Conservation (phyloP, 2,329 filamentous ascomycete genomes). For the Clonostachys chloroleuca region DNA sequence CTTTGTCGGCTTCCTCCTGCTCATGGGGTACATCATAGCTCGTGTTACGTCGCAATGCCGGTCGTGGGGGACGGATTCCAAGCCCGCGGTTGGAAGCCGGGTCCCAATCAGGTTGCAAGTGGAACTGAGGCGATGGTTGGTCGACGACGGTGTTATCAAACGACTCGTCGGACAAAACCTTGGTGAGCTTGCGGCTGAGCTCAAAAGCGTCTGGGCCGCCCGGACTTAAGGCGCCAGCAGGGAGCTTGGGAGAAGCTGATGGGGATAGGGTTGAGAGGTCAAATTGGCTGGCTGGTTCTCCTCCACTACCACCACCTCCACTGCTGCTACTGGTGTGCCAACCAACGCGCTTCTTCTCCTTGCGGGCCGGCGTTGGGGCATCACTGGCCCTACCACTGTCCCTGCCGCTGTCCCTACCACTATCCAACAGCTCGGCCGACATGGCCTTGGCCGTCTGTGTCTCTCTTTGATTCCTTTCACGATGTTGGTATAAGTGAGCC, state of each 20-base stretch:
- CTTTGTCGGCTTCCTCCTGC: slow-evolving; percentile 30
- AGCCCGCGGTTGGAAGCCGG: background rate
- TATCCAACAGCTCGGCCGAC: slow-evolving; percentile 8
- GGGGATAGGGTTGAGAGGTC: slow-evolving; percentile 13
- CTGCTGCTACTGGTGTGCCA: slow-evolving; percentile 25
- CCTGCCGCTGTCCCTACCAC: slow-evolving; percentile 13
- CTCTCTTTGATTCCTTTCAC: too few species aligned
- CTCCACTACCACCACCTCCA: background rate
- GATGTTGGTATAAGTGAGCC: background rate
- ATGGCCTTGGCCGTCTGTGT: background rate
- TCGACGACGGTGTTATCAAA: too few species aligned
- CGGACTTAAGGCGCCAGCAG: slow-evolving; percentile 6
- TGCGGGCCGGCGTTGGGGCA: slow-evolving; percentile 21
- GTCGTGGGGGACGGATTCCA: slow-evolving; percentile 14
- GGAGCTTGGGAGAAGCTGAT: slow-evolving; percentile 12
- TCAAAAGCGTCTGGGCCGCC: slow-evolving; percentile 31
- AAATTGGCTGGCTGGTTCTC: background rate
- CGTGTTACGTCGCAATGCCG: slow-evolving; percentile 34
- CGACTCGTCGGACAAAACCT: slow-evolving; percentile 20
- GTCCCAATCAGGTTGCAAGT: background rate
- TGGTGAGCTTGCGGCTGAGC: slow-evolving; percentile 28
- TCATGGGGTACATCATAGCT: slow-evolving; percentile 35
- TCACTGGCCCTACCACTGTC: slow-evolving; percentile 18
- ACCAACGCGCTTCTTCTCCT: slow-evolving; percentile 34
- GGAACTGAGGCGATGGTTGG: too few species aligned